phyloP scores from a whole-genome alignment of 164 flowering plant genomes.

The Dillenia turbinata region DNA sequence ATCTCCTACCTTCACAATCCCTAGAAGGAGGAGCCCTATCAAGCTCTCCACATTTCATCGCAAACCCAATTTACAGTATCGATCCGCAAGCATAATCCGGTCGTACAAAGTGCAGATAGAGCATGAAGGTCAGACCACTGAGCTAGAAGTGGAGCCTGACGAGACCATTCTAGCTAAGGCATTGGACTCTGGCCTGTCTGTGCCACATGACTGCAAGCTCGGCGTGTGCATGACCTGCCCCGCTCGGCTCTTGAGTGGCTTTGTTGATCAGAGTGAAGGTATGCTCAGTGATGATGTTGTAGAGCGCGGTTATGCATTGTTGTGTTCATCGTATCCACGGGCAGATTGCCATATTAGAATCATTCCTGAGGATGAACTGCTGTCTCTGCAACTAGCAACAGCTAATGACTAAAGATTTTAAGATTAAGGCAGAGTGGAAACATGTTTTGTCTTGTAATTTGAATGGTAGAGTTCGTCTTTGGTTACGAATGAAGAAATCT shows the following conservation, averaged over 20 bases:
- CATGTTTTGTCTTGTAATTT: no score
- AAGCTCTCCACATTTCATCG: constrained; percentile 15
- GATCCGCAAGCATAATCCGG: constrained; percentile 6
- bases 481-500: no score
- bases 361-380: constrained; percentile 90
- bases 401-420: constrained; percentile 57
- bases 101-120: constrained; percentile 77
- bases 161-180: constrained; percentile 84
- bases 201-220: constrained; percentile 95
- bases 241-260: constrained; percentile 65
- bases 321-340: constrained; percentile 74
- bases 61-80: constrained; percentile 14
- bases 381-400: constrained; percentile 84
- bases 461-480: no score
- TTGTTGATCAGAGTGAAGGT: constrained; percentile 91
- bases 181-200: constrained; percentile 58
- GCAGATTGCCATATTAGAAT: constrained; percentile 69
- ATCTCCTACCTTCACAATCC: constrained; percentile 33
- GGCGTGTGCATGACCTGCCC: constrained; percentile 99
- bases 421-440: background rate
- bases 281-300: constrained; percentile 97
- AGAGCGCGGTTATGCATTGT: constrained; percentile 63
- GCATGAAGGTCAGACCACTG: constrained; percentile 57
- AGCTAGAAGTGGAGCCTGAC: constrained; percentile 76
- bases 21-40: constrained; percentile 18